Evolutionary conservation across 1,139 yeast species (phyloP), one percentile per base, ranked within the genome.

Genomic region (Lodderomyces elongisporus): DNA sequence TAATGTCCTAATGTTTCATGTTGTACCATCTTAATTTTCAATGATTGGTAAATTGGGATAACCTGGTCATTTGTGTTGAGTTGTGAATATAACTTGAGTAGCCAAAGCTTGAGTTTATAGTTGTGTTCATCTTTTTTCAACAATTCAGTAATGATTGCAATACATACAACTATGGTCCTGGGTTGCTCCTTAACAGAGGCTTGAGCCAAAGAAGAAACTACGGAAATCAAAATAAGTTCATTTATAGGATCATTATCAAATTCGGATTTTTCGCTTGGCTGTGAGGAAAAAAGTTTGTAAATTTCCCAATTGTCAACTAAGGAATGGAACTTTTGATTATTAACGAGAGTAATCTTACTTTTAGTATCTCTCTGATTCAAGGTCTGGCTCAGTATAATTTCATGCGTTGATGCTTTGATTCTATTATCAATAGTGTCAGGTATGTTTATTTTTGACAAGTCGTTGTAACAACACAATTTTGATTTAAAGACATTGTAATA

Each of bases 21-120:
- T 55, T 91, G 98, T 9, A 88, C 59, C 62, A 81, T 81, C 48
- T 83, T 85, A 41, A 88, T 74, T 30, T 77, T 74, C 34, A 91
- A 59, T 0, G 63, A 48, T 5, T 73, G 61, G 50, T 70, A 79
- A 35, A 78, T 74, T 8, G 59, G 60, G 12, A 59, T 47, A 3
- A 91, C 79, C 30, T 62, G 54, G 3, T 70, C 54, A 24, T 66
- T 66, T 8, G 78, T 64, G 30, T 88, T 87, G 8, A 87, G 51
- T 25, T 70, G 58, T 12, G 74, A 63, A 52, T 85, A 84, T 3
- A 87, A 53, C 25, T 77, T 70, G 35, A 85, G 66, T 28, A 88
- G 61, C 91, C 94, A 85, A 13, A 84, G 56, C 36, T 79, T 70
- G 15, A 82, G 58, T 47, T 73, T 76, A 48, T 78, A 83, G 51